Evolutionary conservation across 2,329 filamentous ascomycete species (phyloP).

Genomic region (Colletotrichum orbiculare): DNA sequence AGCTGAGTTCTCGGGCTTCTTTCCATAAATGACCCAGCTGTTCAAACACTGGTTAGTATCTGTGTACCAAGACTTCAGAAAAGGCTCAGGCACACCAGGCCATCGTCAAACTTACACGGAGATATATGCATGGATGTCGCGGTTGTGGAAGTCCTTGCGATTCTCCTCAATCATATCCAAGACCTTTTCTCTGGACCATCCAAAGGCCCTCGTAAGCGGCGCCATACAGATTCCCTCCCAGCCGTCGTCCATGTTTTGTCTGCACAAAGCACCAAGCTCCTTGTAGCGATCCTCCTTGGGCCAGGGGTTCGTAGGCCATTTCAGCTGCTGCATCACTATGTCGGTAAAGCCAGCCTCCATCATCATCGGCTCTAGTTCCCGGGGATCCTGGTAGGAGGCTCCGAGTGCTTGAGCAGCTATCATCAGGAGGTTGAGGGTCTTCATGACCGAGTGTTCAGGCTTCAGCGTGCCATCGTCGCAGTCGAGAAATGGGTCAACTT

Average conservation of each 20-base stretch:
- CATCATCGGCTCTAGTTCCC: slow-evolving; percentile 50
- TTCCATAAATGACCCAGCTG: no score
- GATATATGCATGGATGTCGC: no score
- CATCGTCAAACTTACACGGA: no score
- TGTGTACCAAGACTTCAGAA: no score
- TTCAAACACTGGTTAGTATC: no score
- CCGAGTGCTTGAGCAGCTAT: slow-evolving; percentile 44
- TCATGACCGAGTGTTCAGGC: slow-evolving; percentile 40
- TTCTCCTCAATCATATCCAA: no score
- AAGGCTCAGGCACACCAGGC: no score
- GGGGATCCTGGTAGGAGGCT: slow-evolving; percentile 42
- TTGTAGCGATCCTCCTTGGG: slow-evolving; percentile 61
- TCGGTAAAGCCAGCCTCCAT: slow-evolving; percentile 64
- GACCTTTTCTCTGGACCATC: background rate
- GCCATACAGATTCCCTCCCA: background rate
- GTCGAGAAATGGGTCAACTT: slow-evolving; percentile 50
- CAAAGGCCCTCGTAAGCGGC: background rate
- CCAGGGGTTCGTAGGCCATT: slow-evolving; percentile 63
- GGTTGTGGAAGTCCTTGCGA: no score
- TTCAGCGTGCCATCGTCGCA: slow-evolving; percentile 56
- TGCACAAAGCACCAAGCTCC: slow-evolving; percentile 53
- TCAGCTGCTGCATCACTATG: slow-evolving; percentile 58
- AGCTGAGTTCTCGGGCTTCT: no score
- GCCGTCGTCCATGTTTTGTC: background rate
- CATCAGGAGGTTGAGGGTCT: slow-evolving; percentile 45